Evolutionary conservation across 768 basidiomycete species (phyloP), one percentile per base, ranked within the genome.

Genomic region (Phylloporus scabripes): DNA sequence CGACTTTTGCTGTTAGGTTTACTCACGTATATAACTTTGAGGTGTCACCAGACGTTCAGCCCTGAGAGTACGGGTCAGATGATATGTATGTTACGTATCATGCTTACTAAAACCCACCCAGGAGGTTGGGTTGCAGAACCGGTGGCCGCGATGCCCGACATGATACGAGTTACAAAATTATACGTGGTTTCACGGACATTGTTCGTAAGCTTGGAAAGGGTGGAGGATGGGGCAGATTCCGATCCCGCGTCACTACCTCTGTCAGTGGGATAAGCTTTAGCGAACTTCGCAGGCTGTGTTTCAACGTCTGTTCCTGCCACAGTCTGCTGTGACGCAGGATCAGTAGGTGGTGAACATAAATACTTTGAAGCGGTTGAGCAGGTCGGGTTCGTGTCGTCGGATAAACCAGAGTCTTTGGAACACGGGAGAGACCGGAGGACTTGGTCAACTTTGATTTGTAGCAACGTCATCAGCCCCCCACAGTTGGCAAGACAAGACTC

Each of bases 21-120:
- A 33, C 69, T 34, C 52, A 75, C 74, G 56, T 32, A 76, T 75
- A 45, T 65, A 61, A 39, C 57, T 63, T 14, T 62, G 61, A 12
- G 72, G 69, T 7, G 73, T 74, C 21, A 70, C 60, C 7, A 37
- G 40, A 49, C 39, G 49, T 17, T 41, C 28, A 32, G 11, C 21
- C 32, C 60, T 55, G 17, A 7, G 44, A 39, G 2, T 15, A 17
- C 4, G 33, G 33, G 1, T 33, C n/a, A 0, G n/a, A 33, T n/a
- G 33, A 33, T n/a, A 33, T 7, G 7, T n/a, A 33, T 7, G 7
- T 7, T 15, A 11, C 33, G 33, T 3, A 5, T 33, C 33, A 15
- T 33, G 14, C 15, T 7, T n/a, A 33, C 14, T 14, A 33, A 31
- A 33, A 33, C 33, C n/a, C 33, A 33, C 33, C 15, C 14, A 33